A percentile compares a stretch with the other conserved stretches of the same genome.
phyloP scores from a whole-genome alignment of 805 yeast species.

The Suhomyces faveliae region DNA sequence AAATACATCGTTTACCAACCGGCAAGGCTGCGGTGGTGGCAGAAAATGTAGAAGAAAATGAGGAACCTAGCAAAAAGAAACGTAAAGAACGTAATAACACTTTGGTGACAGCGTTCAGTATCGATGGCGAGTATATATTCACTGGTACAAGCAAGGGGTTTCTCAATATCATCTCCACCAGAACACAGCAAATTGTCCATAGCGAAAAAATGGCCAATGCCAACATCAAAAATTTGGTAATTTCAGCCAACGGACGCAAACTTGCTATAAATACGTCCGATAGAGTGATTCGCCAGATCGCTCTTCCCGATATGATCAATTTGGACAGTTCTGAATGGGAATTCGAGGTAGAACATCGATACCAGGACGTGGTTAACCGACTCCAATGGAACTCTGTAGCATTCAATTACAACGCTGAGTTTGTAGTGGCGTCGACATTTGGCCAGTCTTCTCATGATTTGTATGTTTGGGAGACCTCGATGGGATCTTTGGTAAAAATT shows the following conservation, averaged over 20 bases:
- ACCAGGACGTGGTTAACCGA: constrained; percentile 86
- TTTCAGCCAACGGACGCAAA: constrained; percentile 58
- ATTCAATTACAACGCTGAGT: constrained; percentile 74
- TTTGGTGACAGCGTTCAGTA: constrained; percentile 50
- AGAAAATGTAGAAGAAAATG: constrained; percentile 8
- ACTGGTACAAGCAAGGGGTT: constrained; percentile 83
- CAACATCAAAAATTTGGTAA: constrained; percentile 65
- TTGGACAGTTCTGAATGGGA: constrained; percentile 38
- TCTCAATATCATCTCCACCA: constrained; percentile 49
- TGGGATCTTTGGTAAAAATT: constrained; percentile 86
- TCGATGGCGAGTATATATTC: constrained; percentile 55
- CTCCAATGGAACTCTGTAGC: constrained; percentile 84
- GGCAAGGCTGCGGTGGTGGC: not conserved
- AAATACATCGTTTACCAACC: constrained; percentile 7
- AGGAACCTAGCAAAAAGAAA: constrained; percentile 10
- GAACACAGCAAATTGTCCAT: constrained; percentile 37
- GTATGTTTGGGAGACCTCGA: constrained; percentile 87
- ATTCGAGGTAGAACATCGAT: constrained; percentile 71
- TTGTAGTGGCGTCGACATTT: constrained; percentile 82
- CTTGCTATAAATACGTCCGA: constrained; percentile 78
- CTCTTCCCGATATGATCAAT: constrained; percentile 44
- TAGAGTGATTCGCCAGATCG: constrained; percentile 65
- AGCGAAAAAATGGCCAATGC: constrained; percentile 61
- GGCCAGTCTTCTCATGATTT: constrained; percentile 83
- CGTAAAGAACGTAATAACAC: constrained; percentile 37